These are phyloP conservation scores for Alternaria gaisen DNA, from an alignment of 2,329 filamentous ascomycete genomes.

Conservation along the genomic window DNA sequence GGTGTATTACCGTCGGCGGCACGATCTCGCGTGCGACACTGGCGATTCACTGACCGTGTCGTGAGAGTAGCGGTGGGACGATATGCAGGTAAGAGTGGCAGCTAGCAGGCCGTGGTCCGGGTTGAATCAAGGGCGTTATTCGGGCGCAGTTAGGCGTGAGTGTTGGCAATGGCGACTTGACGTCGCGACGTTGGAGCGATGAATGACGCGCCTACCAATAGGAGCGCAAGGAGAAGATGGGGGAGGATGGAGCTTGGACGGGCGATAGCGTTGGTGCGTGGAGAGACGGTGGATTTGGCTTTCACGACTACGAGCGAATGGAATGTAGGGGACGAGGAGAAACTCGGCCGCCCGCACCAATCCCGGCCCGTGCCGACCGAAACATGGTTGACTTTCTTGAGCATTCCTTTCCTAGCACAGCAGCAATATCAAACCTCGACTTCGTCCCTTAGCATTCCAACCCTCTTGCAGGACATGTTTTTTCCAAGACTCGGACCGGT, in stretches of 20 bases:
- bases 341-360: slow-evolving; percentile 8
- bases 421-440: neutral
- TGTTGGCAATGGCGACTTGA: slow-evolving; percentile 23
- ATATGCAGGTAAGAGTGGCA: slow-evolving; percentile 20
- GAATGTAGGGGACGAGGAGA: slow-evolving; percentile 3
- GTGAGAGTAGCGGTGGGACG: slow-evolving; percentile 21
- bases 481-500: neutral
- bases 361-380: slow-evolving; percentile 13
- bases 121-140: slow-evolving; percentile 17
- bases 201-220: slow-evolving; percentile 19
- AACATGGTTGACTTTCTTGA: neutral
- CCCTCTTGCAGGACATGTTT: neutral
- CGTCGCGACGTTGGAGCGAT: slow-evolving; percentile 16
- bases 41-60: slow-evolving; percentile 7
- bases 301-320: neutral
- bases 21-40: slow-evolving; percentile 25
- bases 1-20: slow-evolving; percentile 4
- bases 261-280: slow-evolving; percentile 10
- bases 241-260: slow-evolving; percentile 17
- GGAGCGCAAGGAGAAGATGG: slow-evolving; percentile 22
- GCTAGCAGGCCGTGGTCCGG: slow-evolving; percentile 16
- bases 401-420: neutral
- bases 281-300: slow-evolving; percentile 3
- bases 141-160: slow-evolving; percentile 20
- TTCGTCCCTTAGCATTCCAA: neutral